Percentiles rank a stretch among this genome's conserved stretches.
Evolutionary conservation across 345 rosid genomes (phyloP).

Genomic region (Lumnitzera littorea): DNA sequence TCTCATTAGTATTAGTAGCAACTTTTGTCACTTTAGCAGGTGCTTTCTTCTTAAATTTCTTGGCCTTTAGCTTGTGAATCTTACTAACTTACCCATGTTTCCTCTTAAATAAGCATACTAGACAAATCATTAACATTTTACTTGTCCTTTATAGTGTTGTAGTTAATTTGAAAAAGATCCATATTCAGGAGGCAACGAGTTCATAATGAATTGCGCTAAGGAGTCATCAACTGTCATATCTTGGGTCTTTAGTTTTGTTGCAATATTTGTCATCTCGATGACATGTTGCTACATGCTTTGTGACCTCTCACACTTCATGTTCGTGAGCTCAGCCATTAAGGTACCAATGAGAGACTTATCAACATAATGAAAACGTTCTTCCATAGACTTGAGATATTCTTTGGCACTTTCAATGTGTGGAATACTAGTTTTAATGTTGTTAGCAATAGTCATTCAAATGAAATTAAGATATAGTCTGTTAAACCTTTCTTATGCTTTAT

Average conservation of each 20-base stretch:
- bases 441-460: too few species aligned
- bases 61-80: neutral
- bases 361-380: too few species aligned
- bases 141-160: conserved; percentile 13
- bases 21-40: neutral
- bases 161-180: conserved; percentile 14
- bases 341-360: too few species aligned
- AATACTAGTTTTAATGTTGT: too few species aligned
- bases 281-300: conserved; percentile 1
- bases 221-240: conserved; percentile 6
- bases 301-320: too few species aligned
- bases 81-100: conserved; percentile 7
- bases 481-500: too few species aligned
- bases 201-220: conserved; percentile 4
- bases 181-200: conserved; percentile 8
- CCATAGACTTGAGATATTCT: too few species aligned
- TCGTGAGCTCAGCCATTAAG: too few species aligned
- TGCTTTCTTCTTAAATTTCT: neutral
- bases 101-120: conserved; percentile 9
- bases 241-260: neutral
- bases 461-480: too few species aligned
- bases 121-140: conserved; percentile 13
- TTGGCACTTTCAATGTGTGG: too few species aligned
- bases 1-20: neutral
- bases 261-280: neutral